Evolutionary conservation across 2,329 filamentous ascomycete species (phyloP).

Genomic region (Neurospora crassa): DNA sequence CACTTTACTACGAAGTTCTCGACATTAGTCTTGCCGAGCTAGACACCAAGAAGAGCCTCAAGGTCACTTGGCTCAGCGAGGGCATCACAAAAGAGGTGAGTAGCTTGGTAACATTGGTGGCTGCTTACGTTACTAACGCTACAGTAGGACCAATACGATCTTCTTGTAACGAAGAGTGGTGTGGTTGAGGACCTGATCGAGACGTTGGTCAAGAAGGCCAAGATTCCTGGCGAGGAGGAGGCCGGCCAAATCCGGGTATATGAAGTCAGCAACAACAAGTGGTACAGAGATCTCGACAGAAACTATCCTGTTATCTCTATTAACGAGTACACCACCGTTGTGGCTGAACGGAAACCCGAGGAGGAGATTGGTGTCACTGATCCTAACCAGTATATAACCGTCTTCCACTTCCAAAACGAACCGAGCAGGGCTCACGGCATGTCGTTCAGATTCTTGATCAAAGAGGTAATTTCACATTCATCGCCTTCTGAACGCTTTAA

Average conservation of each 20-base stretch:
- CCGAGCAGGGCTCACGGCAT: conserved; percentile 74
- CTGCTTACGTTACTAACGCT: conserved; percentile 15
- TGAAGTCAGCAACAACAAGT: conserved; percentile 73
- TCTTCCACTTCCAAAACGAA: conserved; percentile 90
- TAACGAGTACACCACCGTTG: conserved; percentile 75
- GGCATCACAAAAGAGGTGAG: conserved; percentile 82
- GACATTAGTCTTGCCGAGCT: conserved; percentile 91
- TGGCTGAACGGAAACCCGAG: conserved; percentile 71
- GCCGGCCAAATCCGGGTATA: conserved; percentile 68
- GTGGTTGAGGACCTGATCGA: conserved; percentile 69
- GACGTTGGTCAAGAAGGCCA: conserved; percentile 69
- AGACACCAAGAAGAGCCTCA: conserved; percentile 83
- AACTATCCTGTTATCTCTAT: conserved; percentile 70
- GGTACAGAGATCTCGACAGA: conserved; percentile 65
- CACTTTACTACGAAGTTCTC: conserved; percentile 83
- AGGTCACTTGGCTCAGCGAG: conserved; percentile 76
- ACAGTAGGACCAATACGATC: conserved; percentile 62
- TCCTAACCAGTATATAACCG: conserved; percentile 53
- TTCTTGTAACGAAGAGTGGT: conserved; percentile 82
- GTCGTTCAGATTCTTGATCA: conserved; percentile 82
- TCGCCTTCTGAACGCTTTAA: background rate
- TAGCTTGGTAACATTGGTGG: conserved; percentile 1
- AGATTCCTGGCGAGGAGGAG: conserved; percentile 62
- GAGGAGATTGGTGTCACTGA: conserved; percentile 54
- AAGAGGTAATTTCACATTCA: conserved; percentile 49